Evolutionary conservation across 768 basidiomycete species (phyloP).

Genomic region (Trametes sanguinea): DNA sequence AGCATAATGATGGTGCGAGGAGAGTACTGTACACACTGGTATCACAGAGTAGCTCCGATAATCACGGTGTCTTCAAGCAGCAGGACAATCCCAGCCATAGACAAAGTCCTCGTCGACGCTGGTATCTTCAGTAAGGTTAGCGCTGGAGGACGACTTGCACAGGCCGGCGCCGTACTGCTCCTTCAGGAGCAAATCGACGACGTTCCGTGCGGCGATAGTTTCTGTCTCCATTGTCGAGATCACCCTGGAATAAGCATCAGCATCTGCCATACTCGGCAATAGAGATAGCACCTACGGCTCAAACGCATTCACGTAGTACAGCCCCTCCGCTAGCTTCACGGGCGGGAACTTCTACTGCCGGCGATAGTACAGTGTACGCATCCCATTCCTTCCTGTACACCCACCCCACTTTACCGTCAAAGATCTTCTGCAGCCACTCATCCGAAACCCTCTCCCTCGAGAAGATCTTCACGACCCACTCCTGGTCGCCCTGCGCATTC

Average conservation of each 20-base stretch:
- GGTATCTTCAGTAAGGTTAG: constrained; percentile 11
- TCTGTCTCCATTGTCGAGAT: constrained; percentile 96
- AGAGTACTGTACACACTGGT: no score
- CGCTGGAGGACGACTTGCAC: constrained; percentile 41
- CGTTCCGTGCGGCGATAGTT: constrained; percentile 79
- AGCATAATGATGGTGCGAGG: no score
- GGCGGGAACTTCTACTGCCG: constrained; percentile 70
- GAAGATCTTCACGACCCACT: constrained; percentile 89
- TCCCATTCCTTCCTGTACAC: constrained; percentile 86
- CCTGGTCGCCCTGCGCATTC: constrained; percentile 38
- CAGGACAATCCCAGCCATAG: constrained; percentile 28
- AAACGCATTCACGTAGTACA: constrained; percentile 92
- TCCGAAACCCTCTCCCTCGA: constrained; percentile 65
- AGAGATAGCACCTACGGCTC: constrained; percentile 65
- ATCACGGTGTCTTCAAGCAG: neutral
- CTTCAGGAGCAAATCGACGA: constrained; percentile 75
- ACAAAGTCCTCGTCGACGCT: constrained; percentile 25
- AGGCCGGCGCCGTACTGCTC: constrained; percentile 74
- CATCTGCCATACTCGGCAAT: constrained; percentile 4
- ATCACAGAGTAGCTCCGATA: no score
- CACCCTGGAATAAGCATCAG: constrained; percentile 46
- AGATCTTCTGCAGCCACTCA: constrained; percentile 67
- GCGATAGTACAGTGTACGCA: constrained; percentile 73
- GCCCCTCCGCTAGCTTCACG: constrained; percentile 70
- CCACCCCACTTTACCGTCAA: constrained; percentile 74